Evolutionary conservation across 768 basidiomycete genomes (phyloP).

Genomic region (Galerina marginata): DNA sequence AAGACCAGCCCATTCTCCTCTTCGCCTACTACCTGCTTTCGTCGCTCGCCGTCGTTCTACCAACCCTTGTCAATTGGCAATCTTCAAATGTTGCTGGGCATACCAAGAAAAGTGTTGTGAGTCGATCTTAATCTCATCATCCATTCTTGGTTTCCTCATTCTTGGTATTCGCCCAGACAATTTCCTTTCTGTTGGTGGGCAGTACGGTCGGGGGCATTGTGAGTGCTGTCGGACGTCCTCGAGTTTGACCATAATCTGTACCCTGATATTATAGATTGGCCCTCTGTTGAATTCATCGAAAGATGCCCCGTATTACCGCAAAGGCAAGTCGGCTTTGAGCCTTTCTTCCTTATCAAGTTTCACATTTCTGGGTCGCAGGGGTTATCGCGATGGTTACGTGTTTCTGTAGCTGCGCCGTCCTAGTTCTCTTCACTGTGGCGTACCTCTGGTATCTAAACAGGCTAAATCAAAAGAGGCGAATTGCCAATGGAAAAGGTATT

Average conservation of each 20-base stretch:
- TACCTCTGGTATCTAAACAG: conserved; percentile 21
- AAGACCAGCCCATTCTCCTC: conserved; percentile 32
- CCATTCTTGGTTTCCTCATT: neutral
- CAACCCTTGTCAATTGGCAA: conserved; percentile 39
- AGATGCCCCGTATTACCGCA: conserved; percentile 24
- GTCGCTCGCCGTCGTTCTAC: conserved; percentile 24
- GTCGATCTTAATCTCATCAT: conserved; percentile 4
- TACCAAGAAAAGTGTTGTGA: conserved; percentile 20
- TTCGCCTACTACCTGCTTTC: conserved; percentile 36
- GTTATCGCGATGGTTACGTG: conserved; percentile 18
- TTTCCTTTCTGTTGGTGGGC: too few relatives aligned
- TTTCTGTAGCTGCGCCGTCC: conserved; percentile 1
- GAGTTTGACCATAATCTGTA: too few relatives aligned
- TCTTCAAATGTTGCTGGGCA: conserved; percentile 39
- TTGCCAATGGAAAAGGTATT: conserved; percentile 23
- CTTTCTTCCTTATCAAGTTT: too few relatives aligned
- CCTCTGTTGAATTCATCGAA: conserved; percentile 19
- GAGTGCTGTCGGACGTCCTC: too few relatives aligned
- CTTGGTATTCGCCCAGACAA: too few relatives aligned
- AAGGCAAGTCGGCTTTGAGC: conserved; percentile 2
- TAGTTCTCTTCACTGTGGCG: conserved; percentile 10
- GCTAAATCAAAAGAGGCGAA: conserved; percentile 18
- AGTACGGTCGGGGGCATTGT: too few relatives aligned
- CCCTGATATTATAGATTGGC: conserved; percentile 4
- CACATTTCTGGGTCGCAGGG: conserved; percentile 6